Percentiles rank a stretch among this genome's conserved stretches.
These are phyloP conservation scores for Aspergillus mulundensis DNA, from an alignment of 495 filamentous ascomycete species.

Conservation along the genomic window DNA sequence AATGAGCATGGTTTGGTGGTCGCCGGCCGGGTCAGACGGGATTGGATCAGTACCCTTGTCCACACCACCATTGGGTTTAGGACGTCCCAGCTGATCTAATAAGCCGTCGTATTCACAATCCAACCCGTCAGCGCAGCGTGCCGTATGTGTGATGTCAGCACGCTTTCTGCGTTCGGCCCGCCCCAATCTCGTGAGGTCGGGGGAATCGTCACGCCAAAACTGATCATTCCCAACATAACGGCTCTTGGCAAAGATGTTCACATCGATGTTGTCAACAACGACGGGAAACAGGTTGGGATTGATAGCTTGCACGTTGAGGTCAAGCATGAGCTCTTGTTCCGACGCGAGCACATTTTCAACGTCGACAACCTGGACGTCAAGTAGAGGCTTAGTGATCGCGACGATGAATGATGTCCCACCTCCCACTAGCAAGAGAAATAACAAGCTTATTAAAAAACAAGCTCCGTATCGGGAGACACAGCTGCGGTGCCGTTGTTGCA, in stretches of 20 bases:
- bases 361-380: conserved; percentile 67
- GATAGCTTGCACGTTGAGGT: conserved; percentile 78
- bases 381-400: conserved; percentile 82
- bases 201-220: conserved; percentile 61
- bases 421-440: conserved; percentile 71
- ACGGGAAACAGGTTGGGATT: conserved; percentile 92
- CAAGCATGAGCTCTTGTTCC: conserved; percentile 93
- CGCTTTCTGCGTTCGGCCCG: conserved; percentile 35
- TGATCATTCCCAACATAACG: conserved; percentile 75
- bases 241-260: conserved; percentile 92
- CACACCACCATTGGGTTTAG: conserved; percentile 35
- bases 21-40: conserved; percentile 55
- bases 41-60: conserved; percentile 74
- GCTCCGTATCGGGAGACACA: conserved; percentile 71
- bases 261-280: conserved; percentile 74
- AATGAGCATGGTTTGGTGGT: conserved; percentile 79
- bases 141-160: conserved; percentile 29
- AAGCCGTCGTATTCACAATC: conserved; percentile 21
- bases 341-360: conserved; percentile 89
- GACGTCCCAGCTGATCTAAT: neutral
- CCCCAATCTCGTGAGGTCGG: conserved; percentile 26
- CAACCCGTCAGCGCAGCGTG: conserved; percentile 23
- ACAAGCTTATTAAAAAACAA: conserved; percentile 68
- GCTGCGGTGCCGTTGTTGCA: conserved; percentile 61
- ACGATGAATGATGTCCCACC: conserved; percentile 83